phyloP scores from a whole-genome alignment of 495 filamentous ascomycete species.

The Glarea lozoyensis region DNA sequence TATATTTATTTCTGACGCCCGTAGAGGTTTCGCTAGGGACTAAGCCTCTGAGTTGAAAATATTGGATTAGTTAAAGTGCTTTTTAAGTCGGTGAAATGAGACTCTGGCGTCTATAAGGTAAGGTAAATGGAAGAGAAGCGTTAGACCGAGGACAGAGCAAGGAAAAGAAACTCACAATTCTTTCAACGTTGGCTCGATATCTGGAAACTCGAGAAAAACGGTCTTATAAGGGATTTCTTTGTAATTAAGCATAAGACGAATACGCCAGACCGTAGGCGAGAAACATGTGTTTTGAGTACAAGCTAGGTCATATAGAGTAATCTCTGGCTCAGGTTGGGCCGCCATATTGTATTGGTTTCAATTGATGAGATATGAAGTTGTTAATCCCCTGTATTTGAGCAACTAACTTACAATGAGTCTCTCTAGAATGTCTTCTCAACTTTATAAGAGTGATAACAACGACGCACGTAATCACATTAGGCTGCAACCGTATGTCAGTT shows the following conservation, averaged over 20 bases:
- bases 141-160: background rate
- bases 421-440: too few relatives aligned
- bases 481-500: too few relatives aligned
- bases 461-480: too few relatives aligned
- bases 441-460: too few relatives aligned
- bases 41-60: constrained; percentile 21
- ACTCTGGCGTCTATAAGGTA: constrained; percentile 11
- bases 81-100: constrained; percentile 16
- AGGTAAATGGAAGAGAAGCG: constrained; percentile 6
- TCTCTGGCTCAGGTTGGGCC: constrained; percentile 24
- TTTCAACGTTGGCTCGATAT: constrained; percentile 34
- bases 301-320: constrained; percentile 34
- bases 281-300: constrained; percentile 30
- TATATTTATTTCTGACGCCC: constrained; percentile 26
- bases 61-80: constrained; percentile 12
- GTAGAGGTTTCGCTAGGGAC: constrained; percentile 17
- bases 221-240: constrained; percentile 30
- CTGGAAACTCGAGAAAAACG: constrained; percentile 34
- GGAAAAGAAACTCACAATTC: constrained; percentile 32
- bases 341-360: constrained; percentile 22
- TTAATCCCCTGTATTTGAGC: too few relatives aligned
- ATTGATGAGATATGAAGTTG: too few relatives aligned
- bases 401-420: too few relatives aligned
- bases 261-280: constrained; percentile 34
- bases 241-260: constrained; percentile 36